These are phyloP conservation scores for Centella asiatica DNA, from an alignment of 129 eudicot species.

Conservation along the genomic window DNA sequence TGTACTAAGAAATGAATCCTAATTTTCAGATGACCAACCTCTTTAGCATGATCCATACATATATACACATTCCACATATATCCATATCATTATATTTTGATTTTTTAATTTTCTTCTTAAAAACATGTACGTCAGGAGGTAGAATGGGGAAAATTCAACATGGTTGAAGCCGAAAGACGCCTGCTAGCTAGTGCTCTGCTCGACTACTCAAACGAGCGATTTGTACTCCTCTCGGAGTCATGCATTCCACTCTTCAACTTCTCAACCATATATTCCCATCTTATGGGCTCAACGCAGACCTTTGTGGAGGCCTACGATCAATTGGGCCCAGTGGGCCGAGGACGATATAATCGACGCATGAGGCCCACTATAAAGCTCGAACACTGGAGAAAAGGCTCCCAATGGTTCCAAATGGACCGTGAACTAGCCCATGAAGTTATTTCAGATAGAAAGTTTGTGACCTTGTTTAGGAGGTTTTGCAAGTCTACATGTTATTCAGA, in stretches of 20 bases:
- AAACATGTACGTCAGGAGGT: constrained; percentile 17
- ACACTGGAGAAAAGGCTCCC: constrained; percentile 56
- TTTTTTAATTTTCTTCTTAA: too few relatives aligned
- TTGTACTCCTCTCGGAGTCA: constrained; percentile 41
- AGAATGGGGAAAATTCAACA: constrained; percentile 37
- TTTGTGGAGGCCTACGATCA: constrained; percentile 32
- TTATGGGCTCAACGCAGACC: constrained; percentile 26
- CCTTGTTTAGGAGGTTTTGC: constrained; percentile 29
- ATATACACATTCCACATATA: too few relatives aligned
- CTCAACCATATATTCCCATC: constrained; percentile 34
- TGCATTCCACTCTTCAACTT: constrained; percentile 54
- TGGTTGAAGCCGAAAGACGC: constrained; percentile 57
- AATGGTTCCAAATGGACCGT: constrained; percentile 44
- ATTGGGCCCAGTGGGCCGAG: constrained; percentile 32
- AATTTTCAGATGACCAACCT: too few relatives aligned
- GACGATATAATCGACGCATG: constrained; percentile 36
- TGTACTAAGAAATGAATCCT: too few relatives aligned
- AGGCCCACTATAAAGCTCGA: constrained; percentile 24
- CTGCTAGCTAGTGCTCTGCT: constrained; percentile 46
- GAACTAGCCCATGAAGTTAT: constrained; percentile 23
- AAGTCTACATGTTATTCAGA: constrained; percentile 38
- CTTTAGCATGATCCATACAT: too few relatives aligned
- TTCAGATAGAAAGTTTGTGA: constrained; percentile 22
- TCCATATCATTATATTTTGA: too few relatives aligned
- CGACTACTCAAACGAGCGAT: constrained; percentile 39